Conservation (phyloP, 2,329 filamentous ascomycete species). For the Lasiodiplodia sp. region DNA sequence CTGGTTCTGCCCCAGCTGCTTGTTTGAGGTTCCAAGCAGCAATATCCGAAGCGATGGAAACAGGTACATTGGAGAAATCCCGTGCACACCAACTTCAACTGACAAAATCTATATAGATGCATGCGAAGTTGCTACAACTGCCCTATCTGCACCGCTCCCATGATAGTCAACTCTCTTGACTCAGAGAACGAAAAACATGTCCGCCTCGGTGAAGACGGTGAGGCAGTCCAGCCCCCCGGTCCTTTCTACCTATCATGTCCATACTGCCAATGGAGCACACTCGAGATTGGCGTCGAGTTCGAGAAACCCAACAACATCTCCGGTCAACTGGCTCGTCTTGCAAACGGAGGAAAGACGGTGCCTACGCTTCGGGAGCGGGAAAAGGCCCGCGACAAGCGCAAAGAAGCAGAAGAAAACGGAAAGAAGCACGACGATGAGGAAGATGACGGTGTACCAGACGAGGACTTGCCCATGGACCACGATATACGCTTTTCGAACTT, state of each 20-base stretch:
- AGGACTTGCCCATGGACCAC: slow-evolving; percentile 51
- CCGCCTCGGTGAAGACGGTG: slow-evolving; percentile 15
- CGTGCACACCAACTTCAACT: not conserved
- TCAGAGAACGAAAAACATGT: slow-evolving; percentile 30
- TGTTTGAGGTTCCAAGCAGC: slow-evolving; percentile 95
- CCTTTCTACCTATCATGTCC: slow-evolving; percentile 84
- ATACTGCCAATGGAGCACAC: slow-evolving; percentile 92
- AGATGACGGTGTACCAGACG: slow-evolving; percentile 32
- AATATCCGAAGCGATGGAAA: slow-evolving; percentile 93
- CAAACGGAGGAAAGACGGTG: slow-evolving; percentile 54
- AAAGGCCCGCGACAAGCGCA: slow-evolving; percentile 48
- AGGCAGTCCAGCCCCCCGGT: slow-evolving; percentile 44
- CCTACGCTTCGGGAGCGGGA: slow-evolving; percentile 50
- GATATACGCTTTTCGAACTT: slow-evolving; percentile 78
- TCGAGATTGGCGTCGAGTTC: slow-evolving; percentile 89
- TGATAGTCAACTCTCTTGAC: slow-evolving; percentile 73
- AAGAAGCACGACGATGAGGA: slow-evolving; percentile 32
- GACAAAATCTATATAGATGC: slow-evolving; percentile 64
- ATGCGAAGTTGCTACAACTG: slow-evolving; percentile 96
- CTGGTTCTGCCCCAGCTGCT: slow-evolving; percentile 92
- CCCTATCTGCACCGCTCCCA: slow-evolving; percentile 82
- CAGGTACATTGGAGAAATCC: slow-evolving; percentile 62
- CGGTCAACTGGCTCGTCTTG: slow-evolving; percentile 76
- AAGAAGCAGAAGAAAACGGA: slow-evolving; percentile 38
- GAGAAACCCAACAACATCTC: slow-evolving; percentile 88